Evolutionary conservation across 2,329 filamentous ascomycete species (phyloP), one percentile per base, ranked within the genome.

Genomic region (Beauveria australis): DNA sequence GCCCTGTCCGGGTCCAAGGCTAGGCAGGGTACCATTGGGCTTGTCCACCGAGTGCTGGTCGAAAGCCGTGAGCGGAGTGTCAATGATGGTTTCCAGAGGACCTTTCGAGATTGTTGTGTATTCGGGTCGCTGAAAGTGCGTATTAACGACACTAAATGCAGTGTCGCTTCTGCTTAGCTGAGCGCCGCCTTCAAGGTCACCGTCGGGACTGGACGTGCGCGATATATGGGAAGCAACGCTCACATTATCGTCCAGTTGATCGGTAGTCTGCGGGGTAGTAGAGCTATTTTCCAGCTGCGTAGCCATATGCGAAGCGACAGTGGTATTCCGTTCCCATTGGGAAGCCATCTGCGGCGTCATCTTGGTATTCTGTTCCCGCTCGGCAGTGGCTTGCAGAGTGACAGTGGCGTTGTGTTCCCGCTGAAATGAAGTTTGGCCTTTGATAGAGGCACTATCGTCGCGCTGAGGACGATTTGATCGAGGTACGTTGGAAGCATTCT

Each of bases 131-230:
- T 14, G 6, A 43, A 58, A 58, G 43, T 58, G 55, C 16, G 55
- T 51, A 3, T 56, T 47, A 18, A 53, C 26, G n/a, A 44, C 26
- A 26, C 59, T 61, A 22, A 53, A 53, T 18, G 47, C 60, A 16
- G 60, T 57, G 16, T 61, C 60, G 54, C 60, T 61, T 22, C 60
- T 19, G 19, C 49, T 33, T 12, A 61, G 43, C 18, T 61, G 40
- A 26, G 60, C 60, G 28, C 60, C 60, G 26, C 60, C 60, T 7
- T 58, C 60, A 6, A 58, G 37, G 10, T 61, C 60, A 30, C 53
- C 41, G 22, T 61, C 60, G 14, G 60, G 53, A 7, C 46, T 58
- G 10, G 60, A 61, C 14, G 54, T 46, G n/a, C 60, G 46, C 18
- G 60, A 61, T 22, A 49, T 55, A 10, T 33, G 52, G 19, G 51